Conservation (phyloP, 495 filamentous ascomycete species). For the Polyplosphaeria fusca region DNA sequence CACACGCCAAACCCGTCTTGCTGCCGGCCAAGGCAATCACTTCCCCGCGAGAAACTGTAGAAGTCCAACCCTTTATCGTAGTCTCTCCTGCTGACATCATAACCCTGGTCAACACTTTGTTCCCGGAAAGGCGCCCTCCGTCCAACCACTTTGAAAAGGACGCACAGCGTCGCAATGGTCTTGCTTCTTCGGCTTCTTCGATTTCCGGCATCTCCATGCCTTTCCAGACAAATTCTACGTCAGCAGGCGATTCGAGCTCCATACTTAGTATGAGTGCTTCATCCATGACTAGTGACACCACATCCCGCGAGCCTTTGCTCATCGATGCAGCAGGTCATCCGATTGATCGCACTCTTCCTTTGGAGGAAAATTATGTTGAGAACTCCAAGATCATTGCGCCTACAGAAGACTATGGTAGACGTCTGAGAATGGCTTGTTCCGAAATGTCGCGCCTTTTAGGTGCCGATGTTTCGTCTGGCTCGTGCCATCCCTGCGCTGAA, state of each 20-base stretch:
- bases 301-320: constrained; percentile 61
- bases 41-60: constrained; percentile 64
- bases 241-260: constrained; percentile 44
- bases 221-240: constrained; percentile 32
- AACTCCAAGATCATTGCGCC: constrained; percentile 26
- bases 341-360: constrained; percentile 11
- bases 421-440: constrained; percentile 55
- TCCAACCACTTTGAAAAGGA: constrained; percentile 47
- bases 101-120: constrained; percentile 68
- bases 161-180: constrained; percentile 46
- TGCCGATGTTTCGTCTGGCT: constrained; percentile 55
- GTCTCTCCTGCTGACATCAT: constrained; percentile 70
- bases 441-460: constrained; percentile 64
- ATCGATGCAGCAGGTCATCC: constrained; percentile 20
- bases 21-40: constrained; percentile 66
- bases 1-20: constrained; percentile 56
- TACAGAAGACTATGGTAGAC: constrained; percentile 44
- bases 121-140: constrained; percentile 58
- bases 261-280: constrained; percentile 65
- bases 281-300: constrained; percentile 65
- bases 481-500: constrained; percentile 70
- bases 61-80: constrained; percentile 70
- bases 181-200: constrained; percentile 64
- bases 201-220: constrained; percentile 59
- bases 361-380: constrained; percentile 19